phyloP scores from a whole-genome alignment of 1,284 basidiomycete species.

The Peniophora sp. region DNA sequence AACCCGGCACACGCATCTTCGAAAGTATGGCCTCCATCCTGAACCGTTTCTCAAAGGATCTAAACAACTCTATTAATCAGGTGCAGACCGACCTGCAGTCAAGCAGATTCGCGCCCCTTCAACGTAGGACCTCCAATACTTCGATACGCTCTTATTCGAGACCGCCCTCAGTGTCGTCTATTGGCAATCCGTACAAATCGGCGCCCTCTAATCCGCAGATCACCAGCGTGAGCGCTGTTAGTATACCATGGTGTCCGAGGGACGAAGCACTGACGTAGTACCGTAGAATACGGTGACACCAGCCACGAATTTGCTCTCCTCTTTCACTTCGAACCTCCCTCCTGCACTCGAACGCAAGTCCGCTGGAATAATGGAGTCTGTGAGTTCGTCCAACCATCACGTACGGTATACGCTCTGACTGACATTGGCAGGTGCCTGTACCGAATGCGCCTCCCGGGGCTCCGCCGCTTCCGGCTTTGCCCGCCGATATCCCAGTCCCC shows the following conservation, averaged over 20 bases:
- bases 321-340: not conserved
- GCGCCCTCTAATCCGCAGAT: not conserved
- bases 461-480: slow-evolving; percentile 2
- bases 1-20: not conserved
- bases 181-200: not conserved
- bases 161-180: not conserved
- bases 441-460: not conserved
- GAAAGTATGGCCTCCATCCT: not conserved
- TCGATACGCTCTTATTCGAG: not conserved
- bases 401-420: not conserved
- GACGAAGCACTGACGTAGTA: not conserved
- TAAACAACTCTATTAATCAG: not conserved
- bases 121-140: not conserved
- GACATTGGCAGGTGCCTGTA: not conserved
- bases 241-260: no score
- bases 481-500: not conserved
- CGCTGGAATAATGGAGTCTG: not conserved
- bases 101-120: not conserved
- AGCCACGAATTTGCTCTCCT: not conserved
- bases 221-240: not conserved
- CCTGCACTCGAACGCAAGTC: not conserved
- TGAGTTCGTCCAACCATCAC: not conserved
- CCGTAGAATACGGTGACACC: not conserved
- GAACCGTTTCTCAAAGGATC: not conserved
- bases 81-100: not conserved